These are phyloP conservation scores for Baeospora myosura DNA, from an alignment of 1,284 basidiomycete species.

Conservation along the genomic window DNA sequence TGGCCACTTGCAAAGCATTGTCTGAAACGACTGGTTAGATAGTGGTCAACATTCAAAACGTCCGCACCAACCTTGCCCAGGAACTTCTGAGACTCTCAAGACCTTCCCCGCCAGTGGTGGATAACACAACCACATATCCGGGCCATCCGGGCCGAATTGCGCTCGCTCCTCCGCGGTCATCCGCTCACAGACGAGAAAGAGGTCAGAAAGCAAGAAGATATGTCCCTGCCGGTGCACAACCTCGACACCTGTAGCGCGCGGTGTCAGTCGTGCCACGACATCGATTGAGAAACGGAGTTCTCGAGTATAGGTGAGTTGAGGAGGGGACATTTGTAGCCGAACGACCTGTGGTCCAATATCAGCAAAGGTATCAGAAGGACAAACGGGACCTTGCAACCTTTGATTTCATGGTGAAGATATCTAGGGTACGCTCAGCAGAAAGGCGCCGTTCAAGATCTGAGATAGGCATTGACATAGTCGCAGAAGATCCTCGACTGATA, in stretches of 20 bases:
- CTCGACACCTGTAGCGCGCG: slow-evolving; percentile 66
- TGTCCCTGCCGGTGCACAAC: slow-evolving; percentile 75
- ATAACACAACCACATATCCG: slow-evolving; percentile 92
- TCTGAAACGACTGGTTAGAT: slow-evolving; percentile 32
- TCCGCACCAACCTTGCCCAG: slow-evolving; percentile 42
- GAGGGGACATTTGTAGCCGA: slow-evolving; percentile 84
- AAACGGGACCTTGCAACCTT: slow-evolving; percentile 54
- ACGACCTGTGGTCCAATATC: slow-evolving; percentile 55
- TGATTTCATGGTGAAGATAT: slow-evolving; percentile 94
- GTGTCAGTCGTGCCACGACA: slow-evolving; percentile 73
- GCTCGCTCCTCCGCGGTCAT: slow-evolving; percentile 63
- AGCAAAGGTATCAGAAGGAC: slow-evolving; percentile 8
- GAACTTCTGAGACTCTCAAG: slow-evolving; percentile 61
- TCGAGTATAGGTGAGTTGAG: slow-evolving; percentile 75
- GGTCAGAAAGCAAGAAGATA: slow-evolving; percentile 86
- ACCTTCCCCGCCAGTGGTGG: slow-evolving; percentile 96
- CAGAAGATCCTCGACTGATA: slow-evolving; percentile 41
- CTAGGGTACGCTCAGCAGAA: slow-evolving; percentile 73
- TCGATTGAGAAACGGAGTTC: slow-evolving; percentile 72
- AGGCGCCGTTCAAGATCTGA: slow-evolving; percentile 79
- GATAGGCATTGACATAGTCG: slow-evolving; percentile 49
- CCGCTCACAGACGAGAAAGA: slow-evolving; percentile 84
- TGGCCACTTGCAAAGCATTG: slow-evolving; percentile 67
- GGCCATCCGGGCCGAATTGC: slow-evolving; percentile 43
- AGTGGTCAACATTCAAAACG: slow-evolving; percentile 7